Evolutionary conservation across 1,284 basidiomycete species (phyloP), one percentile per base, ranked within the genome.

Genomic region (Leccinum pseudoinsigne): DNA sequence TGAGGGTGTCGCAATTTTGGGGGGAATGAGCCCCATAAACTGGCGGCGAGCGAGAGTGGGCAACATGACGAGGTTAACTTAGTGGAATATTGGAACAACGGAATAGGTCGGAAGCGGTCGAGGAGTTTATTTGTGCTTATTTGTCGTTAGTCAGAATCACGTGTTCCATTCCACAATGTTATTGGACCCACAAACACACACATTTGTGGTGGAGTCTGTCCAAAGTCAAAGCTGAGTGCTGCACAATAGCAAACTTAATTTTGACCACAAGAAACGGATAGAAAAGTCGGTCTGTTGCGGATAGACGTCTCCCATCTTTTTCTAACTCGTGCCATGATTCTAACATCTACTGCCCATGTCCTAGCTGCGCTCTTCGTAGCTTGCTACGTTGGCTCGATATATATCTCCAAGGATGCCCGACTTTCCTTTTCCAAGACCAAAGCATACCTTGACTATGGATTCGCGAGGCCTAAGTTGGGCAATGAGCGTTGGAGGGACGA

Each of bases 1-100:
- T 64, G 86, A 85, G 4, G 95, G 95, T 23, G 95, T 93, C 61
- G 95, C 95, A 74, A 98, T 91, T 83, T 98, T 98, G 61, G 95
- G 95, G 55, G 95, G 95, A 71, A 97, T 88, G 66, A 97, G 86
- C 62, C 88, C 87, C 69, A 84, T 84, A 71, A 95, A 87, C 73
- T 90, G 86, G 75, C 92, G 90, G 76, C 93, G 90, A 77, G 88
- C 82, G 79, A 93, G 86, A 65, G 93, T 87, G 69, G 92, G 84
- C 81, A 90, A 86, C 93, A 96, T 96, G 42, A 40, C 60, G 23
- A 47, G 50, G 58, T 73, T 36, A 58, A 34, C 31, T 31, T 31
- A 26, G 3, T 16, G 14, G n/a, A 14, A 14, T 38, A 28, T n/a
- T 42, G 7, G 61, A 59, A 11, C 50, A 10, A n/a, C 73, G 72